Percentiles rank a stretch among this genome's conserved stretches.
Evolutionary conservation across 495 filamentous ascomycete genomes (phyloP).

Genomic region (Lentithecium fluviatile): DNA sequence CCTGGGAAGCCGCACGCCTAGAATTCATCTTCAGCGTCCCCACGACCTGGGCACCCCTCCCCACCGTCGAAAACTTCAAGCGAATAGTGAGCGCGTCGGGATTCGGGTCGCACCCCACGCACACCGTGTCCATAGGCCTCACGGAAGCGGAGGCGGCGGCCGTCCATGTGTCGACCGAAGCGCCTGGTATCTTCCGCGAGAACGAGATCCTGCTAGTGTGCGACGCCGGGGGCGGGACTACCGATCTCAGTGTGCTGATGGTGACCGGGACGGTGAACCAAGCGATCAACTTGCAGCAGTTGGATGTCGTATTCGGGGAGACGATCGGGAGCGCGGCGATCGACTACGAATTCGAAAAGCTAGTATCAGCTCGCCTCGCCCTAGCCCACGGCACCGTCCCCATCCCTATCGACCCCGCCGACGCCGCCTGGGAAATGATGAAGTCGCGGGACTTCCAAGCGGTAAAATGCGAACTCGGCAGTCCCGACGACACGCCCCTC

Average conservation of each 20-base stretch:
- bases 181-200: constrained; percentile 39
- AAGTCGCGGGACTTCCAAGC: constrained; percentile 39
- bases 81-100: constrained; percentile 52
- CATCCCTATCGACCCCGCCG: constrained; percentile 30
- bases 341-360: constrained; percentile 38
- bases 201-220: constrained; percentile 55
- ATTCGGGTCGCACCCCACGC: constrained; percentile 47
- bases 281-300: constrained; percentile 42
- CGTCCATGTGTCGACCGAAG: constrained; percentile 53
- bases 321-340: constrained; percentile 40
- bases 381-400: constrained; percentile 20
- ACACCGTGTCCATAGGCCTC: constrained; percentile 58
- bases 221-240: constrained; percentile 58
- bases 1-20: constrained; percentile 51
- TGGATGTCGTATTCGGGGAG: constrained; percentile 46
- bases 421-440: constrained; percentile 42
- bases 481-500: constrained; percentile 40
- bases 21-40: constrained; percentile 69
- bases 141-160: constrained; percentile 71
- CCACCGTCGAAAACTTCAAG: constrained; percentile 58
- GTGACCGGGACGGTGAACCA: constrained; percentile 33
- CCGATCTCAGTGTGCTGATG: constrained; percentile 40
- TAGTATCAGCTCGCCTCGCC: constrained; percentile 27
- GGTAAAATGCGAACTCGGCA: constrained; percentile 44
- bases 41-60: constrained; percentile 62